Evolutionary conservation across 2,329 filamentous ascomycete species (phyloP).

Genomic region (Teratosphaeria viscida): DNA sequence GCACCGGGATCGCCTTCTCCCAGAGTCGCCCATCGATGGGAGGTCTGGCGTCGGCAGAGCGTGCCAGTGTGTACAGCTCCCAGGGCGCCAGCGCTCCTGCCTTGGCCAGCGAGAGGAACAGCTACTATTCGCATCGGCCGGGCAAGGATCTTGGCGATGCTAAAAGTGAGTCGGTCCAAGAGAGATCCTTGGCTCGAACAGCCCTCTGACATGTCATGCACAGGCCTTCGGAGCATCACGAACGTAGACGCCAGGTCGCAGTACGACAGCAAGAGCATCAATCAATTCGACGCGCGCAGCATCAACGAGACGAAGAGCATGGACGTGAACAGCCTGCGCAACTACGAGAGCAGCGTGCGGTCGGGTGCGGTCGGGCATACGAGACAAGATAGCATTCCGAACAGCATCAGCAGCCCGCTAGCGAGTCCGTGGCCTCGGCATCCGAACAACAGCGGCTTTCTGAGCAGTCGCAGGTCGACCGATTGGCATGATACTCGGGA

Average conservation of each 20-base stretch:
- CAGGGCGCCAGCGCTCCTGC: slow-evolving; percentile 42
- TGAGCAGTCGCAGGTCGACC: slow-evolving; percentile 13
- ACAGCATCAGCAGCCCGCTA: slow-evolving; percentile 61
- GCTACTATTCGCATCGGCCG: slow-evolving; percentile 49
- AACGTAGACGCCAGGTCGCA: slow-evolving; percentile 33
- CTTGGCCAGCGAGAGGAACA: slow-evolving; percentile 66
- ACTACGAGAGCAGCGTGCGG: slow-evolving; percentile 69
- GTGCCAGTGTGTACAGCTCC: slow-evolving; percentile 57
- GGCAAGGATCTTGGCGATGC: slow-evolving; percentile 18
- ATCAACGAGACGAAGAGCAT: slow-evolving; percentile 9
- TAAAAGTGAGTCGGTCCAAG: slow-evolving; percentile 10
- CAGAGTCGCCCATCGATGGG: slow-evolving; percentile 44
- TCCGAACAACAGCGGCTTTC: slow-evolving; percentile 9
- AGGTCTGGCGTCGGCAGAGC: slow-evolving; percentile 50
- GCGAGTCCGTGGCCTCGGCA: slow-evolving; percentile 37
- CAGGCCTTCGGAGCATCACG: slow-evolving; percentile 18
- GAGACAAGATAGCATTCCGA: slow-evolving; percentile 70
- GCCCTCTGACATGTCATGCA: not conserved
- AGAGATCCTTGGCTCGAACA: not conserved
- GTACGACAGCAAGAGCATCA: slow-evolving; percentile 10
- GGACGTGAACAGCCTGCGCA: slow-evolving; percentile 56
- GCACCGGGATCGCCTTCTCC: slow-evolving; percentile 35
- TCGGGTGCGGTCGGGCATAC: slow-evolving; percentile 69
- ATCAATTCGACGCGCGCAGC: slow-evolving; percentile 11
- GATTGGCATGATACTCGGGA: slow-evolving; percentile 14